phyloP scores from a whole-genome alignment of 257 asterid species.

The Solanum appendiculatum region DNA sequence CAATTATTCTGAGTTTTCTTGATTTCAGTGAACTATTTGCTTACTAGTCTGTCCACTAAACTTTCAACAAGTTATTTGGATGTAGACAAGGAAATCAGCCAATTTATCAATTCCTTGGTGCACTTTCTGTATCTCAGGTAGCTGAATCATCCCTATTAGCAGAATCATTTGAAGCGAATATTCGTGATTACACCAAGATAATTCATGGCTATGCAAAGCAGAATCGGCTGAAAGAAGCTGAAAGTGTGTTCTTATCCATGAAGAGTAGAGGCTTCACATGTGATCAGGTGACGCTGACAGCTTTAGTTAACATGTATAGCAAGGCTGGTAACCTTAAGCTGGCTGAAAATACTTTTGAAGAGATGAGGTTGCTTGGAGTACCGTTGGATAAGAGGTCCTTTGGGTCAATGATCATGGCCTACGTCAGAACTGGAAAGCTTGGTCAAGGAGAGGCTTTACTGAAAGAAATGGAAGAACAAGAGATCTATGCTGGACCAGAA shows the following conservation, averaged over 20 bases:
- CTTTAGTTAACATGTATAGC: conserved; percentile 84
- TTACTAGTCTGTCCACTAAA: not conserved
- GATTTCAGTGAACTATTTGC: not conserved
- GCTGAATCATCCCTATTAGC: conserved; percentile 51
- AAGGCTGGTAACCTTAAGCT: conserved; percentile 62
- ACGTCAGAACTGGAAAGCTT: conserved; percentile 60
- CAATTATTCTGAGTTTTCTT: not conserved
- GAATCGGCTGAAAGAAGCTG: conserved; percentile 55
- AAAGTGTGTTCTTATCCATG: conserved; percentile 46
- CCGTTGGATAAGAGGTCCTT: conserved; percentile 69
- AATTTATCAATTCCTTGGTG: not conserved
- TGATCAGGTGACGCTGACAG: conserved; percentile 75
- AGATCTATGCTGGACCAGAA: conserved; percentile 66
- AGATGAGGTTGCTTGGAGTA: conserved; percentile 73
- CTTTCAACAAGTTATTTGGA: not conserved
- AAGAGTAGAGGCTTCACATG: conserved; percentile 51
- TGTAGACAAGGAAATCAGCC: not conserved
- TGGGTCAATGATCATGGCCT: conserved; percentile 91
- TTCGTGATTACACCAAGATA: conserved; percentile 80
- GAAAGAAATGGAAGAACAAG: conserved; percentile 62
- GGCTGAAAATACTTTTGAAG: conserved; percentile 60
- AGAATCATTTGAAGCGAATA: conserved; percentile 73
- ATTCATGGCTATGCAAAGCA: conserved; percentile 56
- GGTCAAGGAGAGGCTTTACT: conserved; percentile 43
- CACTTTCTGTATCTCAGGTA: conserved; percentile 34